These are phyloP conservation scores for Haemoproteus tartakovskyi DNA, from an alignment of 169 alveolate genomes.

Conservation along the genomic window DNA sequence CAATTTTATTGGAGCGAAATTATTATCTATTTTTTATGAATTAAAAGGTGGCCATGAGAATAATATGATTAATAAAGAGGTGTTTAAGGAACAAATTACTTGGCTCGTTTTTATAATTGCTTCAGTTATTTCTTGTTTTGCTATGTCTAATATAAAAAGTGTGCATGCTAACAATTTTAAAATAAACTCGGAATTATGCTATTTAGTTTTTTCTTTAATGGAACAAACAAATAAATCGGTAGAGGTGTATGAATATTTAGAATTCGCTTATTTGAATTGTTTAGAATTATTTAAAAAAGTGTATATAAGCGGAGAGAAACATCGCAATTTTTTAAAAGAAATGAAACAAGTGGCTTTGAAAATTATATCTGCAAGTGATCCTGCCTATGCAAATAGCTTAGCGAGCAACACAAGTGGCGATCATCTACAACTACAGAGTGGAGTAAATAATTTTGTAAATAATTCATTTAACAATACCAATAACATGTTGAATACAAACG, in stretches of 20 bases:
- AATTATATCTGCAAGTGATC: neutral
- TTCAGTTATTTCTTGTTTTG: slow-evolving; percentile 76
- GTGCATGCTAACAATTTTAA: slow-evolving; percentile 24
- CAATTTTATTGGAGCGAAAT: slow-evolving; percentile 63
- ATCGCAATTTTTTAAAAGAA: slow-evolving; percentile 76
- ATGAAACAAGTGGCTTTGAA: slow-evolving; percentile 38
- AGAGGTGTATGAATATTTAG: slow-evolving; percentile 79
- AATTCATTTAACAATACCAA: too few relatives aligned
- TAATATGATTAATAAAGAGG: slow-evolving; percentile 47
- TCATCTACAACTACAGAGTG: neutral
- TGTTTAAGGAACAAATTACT: slow-evolving; percentile 73
- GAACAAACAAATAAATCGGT: slow-evolving; percentile 63
- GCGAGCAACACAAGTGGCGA: neutral
- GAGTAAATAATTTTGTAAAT: too few relatives aligned
- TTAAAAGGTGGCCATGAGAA: slow-evolving; percentile 50
- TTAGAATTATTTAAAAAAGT: slow-evolving; percentile 91
- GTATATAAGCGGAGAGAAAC: slow-evolving; percentile 88
- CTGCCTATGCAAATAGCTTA: neutral
- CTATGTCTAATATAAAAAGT: slow-evolving; percentile 58
- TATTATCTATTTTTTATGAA: slow-evolving; percentile 56
- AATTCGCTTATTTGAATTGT: slow-evolving; percentile 85
- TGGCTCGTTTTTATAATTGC: slow-evolving; percentile 79
- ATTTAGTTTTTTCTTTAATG: slow-evolving; percentile 58
- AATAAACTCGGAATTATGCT: slow-evolving; percentile 56
- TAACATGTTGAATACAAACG: too few relatives aligned